Evolutionary conservation across 2,329 filamentous ascomycete genomes (phyloP).

Genomic region (Lachnellula cervina): DNA sequence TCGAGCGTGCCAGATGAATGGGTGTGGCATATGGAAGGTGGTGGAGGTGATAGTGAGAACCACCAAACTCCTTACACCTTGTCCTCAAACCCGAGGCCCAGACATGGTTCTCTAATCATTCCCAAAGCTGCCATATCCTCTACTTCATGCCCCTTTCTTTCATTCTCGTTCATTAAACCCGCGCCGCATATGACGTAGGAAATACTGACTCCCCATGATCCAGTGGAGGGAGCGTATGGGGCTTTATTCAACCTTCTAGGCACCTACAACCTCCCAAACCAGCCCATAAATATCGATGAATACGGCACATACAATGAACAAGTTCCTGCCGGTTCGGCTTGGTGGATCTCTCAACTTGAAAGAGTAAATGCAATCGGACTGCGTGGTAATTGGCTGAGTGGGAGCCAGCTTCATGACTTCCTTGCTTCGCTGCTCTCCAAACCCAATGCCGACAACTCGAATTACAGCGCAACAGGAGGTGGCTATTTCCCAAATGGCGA

Average conservation of each 20-base stretch:
- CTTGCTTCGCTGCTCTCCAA: slow-evolving; percentile 22
- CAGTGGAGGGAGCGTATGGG: slow-evolving; percentile 26
- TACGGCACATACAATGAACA: slow-evolving; percentile 18
- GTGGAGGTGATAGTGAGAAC: slow-evolving; percentile 18
- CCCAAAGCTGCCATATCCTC: too few species aligned
- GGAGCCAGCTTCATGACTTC: slow-evolving; percentile 18
- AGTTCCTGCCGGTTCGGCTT: slow-evolving; percentile 16
- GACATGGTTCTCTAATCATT: too few species aligned
- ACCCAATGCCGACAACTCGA: slow-evolving; percentile 9
- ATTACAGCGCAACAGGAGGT: slow-evolving; percentile 17
- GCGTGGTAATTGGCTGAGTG: slow-evolving; percentile 21
- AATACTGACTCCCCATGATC: too few species aligned
- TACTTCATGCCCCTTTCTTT: too few species aligned
- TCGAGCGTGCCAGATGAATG: slow-evolving; percentile 39
- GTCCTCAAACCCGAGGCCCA: too few species aligned
- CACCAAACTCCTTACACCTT: too few species aligned
- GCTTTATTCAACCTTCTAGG: slow-evolving; percentile 26
- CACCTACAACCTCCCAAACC: slow-evolving; percentile 16
- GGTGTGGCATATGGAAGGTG: slow-evolving; percentile 39
- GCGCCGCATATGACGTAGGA: too few species aligned
- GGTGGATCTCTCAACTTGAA: slow-evolving; percentile 23
- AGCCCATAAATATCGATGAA: slow-evolving; percentile 22
- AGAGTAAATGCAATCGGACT: slow-evolving; percentile 19
- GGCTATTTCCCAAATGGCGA: slow-evolving; percentile 39
- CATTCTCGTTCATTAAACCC: too few species aligned